Evolutionary conservation across 2,329 filamentous ascomycete species (phyloP), one percentile per base, ranked within the genome.

Genomic region (Penicillium glabrum): DNA sequence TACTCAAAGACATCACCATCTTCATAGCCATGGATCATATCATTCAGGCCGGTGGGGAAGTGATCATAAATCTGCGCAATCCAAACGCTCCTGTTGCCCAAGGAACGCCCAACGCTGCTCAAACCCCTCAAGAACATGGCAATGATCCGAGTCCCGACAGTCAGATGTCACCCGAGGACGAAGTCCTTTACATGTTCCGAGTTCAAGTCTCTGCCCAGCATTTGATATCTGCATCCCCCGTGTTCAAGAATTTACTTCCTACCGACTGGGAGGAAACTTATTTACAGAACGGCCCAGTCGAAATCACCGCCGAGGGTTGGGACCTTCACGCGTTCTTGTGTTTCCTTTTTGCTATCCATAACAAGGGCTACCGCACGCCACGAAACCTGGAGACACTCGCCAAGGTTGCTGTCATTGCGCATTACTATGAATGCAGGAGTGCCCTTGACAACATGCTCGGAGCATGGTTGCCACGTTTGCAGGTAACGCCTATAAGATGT

Each of bases 381-480:
- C 23, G 37, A 16, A 56, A 57, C 3, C 10, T 62, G 13, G 66
- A 70, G 43, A 58, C 65, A 47, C 56, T 67, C 29, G 67, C 65
- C 1, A 63, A 68, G 50, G 14, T 69, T 24, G 60, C 61, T 53
- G 53, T 64, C 27, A 7, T 69, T 16, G 45, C 59, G 5, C 60
- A 69, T 44, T 69, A 69, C 50, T 69, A 67, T 46, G 45, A 63
- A 16, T 69, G 67, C 59, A 60, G 55, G 26, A 47, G 58, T 3
- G 50, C 51, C 35, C 2, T 69, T 27, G 5, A 27, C 2, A 45
- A 65, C 26, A 52, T 64, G 7, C 39, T 37, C 2, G 48, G 59
- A 29, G 51, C 47, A 31, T 67, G 66, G 26, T 8, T 26, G 26
- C 26, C 26, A 26, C 26, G 26, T 26, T 8, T 26, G 37, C 57